Conservation (phyloP, 2,329 filamentous ascomycete genomes). For the Colletotrichum spaethianum region DNA sequence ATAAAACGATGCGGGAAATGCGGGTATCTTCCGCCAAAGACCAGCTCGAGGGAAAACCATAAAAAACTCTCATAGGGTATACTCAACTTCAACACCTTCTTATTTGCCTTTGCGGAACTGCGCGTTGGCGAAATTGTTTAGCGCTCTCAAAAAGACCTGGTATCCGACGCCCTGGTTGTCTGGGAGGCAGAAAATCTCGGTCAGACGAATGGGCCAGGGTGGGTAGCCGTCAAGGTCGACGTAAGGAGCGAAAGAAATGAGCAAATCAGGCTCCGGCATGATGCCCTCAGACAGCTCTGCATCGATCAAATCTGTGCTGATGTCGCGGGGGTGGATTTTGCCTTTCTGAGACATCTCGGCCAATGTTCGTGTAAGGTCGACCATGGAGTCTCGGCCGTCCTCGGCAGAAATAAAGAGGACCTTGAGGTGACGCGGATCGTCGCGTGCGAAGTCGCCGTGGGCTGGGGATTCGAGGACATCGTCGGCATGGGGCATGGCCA, state of each 20-base stretch:
- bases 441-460: constrained; percentile 44
- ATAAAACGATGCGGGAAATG: constrained; percentile 67
- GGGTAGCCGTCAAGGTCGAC: constrained; percentile 93
- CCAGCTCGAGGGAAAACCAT: constrained; percentile 44
- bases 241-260: constrained; percentile 88
- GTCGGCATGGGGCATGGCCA: constrained; percentile 60
- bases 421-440: constrained; percentile 59
- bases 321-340: constrained; percentile 86
- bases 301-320: constrained; percentile 88
- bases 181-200: constrained; percentile 88
- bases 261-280: constrained; percentile 89
- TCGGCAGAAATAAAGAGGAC: constrained; percentile 88
- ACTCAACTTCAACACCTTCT: constrained; percentile 6
- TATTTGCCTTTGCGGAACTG: constrained; percentile 88
- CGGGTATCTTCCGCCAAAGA: constrained; percentile 45
- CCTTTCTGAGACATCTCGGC: constrained; percentile 94
- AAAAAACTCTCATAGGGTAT: constrained; percentile 35
- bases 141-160: constrained; percentile 88
- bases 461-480: constrained; percentile 53
- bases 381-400: constrained; percentile 92
- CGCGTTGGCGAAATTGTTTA: constrained; percentile 88
- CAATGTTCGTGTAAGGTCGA: constrained; percentile 94
- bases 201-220: constrained; percentile 95
- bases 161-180: constrained; percentile 91
- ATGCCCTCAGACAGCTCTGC: constrained; percentile 85